phyloP scores from a whole-genome alignment of 805 yeast genomes.

The Schizosaccharomyces cryophilus region DNA sequence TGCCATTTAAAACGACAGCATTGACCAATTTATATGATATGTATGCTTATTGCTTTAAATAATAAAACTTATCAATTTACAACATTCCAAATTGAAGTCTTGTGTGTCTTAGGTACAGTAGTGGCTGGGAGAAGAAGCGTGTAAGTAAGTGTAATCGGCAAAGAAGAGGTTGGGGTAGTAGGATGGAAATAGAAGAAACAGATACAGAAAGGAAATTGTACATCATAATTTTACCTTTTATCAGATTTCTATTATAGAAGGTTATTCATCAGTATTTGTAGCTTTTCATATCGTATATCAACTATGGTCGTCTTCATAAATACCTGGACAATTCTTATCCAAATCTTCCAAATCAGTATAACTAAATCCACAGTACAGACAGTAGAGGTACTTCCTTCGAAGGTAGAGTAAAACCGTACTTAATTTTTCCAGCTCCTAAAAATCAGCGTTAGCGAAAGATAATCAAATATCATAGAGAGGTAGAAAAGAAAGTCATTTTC shows the following conservation, averaged over 20 bases:
- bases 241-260: too few relatives aligned
- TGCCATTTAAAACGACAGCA: background rate
- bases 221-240: too few relatives aligned
- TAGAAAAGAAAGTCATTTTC: too few relatives aligned
- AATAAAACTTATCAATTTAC: background rate
- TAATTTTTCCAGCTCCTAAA: background rate
- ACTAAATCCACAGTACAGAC: constrained; percentile 26
- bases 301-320: constrained; percentile 20
- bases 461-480: too few relatives aligned
- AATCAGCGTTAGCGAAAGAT: background rate
- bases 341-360: constrained; percentile 20
- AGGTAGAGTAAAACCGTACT: background rate
- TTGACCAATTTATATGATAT: background rate
- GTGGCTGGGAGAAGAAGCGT: too few relatives aligned
- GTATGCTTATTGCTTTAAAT: background rate
- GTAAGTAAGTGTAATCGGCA: too few relatives aligned
- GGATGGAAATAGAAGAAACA: too few relatives aligned
- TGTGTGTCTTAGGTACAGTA: too few relatives aligned
- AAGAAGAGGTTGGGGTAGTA: too few relatives aligned
- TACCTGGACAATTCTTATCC: constrained; percentile 25
- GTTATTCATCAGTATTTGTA: too few relatives aligned
- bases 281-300: background rate
- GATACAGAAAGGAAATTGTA: too few relatives aligned
- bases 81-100: too few relatives aligned
- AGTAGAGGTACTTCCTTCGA: constrained; percentile 19